These are phyloP conservation scores for Panellus pusillus DNA, from an alignment of 768 basidiomycete genomes.

Conservation along the genomic window DNA sequence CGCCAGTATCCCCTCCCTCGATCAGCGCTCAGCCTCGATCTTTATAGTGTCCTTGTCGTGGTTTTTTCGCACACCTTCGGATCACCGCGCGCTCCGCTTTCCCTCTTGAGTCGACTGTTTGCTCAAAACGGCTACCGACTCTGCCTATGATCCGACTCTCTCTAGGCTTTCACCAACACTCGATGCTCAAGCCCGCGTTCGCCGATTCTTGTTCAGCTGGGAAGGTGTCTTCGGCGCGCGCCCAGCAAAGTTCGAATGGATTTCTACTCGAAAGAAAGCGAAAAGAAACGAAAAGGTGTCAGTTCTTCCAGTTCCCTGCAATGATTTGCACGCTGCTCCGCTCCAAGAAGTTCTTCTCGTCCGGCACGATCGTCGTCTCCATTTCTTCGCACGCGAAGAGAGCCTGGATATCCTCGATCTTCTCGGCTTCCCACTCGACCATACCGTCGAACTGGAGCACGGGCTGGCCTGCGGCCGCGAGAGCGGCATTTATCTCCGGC, in stretches of 20 bases:
- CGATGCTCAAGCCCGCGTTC: too few species aligned
- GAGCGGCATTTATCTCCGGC: slow-evolving; percentile 4
- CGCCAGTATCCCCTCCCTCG: too few species aligned
- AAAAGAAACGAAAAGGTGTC: too few species aligned
- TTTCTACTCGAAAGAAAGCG: too few species aligned
- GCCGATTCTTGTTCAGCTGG: too few species aligned
- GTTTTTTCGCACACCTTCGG: too few species aligned
- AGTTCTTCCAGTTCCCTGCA: slow-evolving; percentile 5
- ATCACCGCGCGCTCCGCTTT: too few species aligned
- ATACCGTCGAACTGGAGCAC: slow-evolving; percentile 11
- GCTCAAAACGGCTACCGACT: slow-evolving; percentile 79
- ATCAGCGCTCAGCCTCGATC: too few species aligned
- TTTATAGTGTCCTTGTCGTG: too few species aligned
- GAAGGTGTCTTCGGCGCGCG: slow-evolving; percentile 85
- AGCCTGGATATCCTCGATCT: slow-evolving; percentile 7
- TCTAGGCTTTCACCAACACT: too few species aligned
- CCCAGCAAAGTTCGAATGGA: slow-evolving; percentile 26
- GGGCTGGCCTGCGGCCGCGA: slow-evolving; percentile 2
- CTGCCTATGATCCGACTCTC: too few species aligned
- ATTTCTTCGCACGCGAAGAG: slow-evolving; percentile 7
- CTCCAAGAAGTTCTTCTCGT: slow-evolving; percentile 19
- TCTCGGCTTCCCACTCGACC: slow-evolving; percentile 7
- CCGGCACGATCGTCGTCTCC: slow-evolving; percentile 1
- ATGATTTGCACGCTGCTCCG: slow-evolving; percentile 11
- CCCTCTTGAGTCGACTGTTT: too few species aligned